Evolutionary conservation across 2,329 filamentous ascomycete genomes (phyloP), one percentile per base, ranked within the genome.

Genomic region (Taxawa tesnikishii): DNA sequence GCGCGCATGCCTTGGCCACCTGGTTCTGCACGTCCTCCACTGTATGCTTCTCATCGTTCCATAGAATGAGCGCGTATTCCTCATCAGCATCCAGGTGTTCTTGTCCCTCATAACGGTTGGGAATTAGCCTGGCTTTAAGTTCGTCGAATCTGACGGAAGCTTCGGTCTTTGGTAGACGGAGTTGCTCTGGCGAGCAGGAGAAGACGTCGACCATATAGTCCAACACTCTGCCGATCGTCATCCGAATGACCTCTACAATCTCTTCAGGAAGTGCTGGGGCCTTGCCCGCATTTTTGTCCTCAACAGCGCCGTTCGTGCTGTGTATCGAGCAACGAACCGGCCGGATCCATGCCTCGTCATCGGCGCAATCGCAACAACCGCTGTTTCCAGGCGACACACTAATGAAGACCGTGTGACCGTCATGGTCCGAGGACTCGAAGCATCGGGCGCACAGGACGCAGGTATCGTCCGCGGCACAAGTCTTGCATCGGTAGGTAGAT

Each of bases 41-140:
- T 0, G 90, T 98, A 53, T 98, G 90, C 56, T 98, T 98, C 60
- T 98, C 90, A 43, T 98, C 90, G 46, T 98, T 98, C 90, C 90
- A 98, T 4, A 98, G 64, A 11, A 94, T 65, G 27, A 98, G 62
- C 4, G 83, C 80, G 54, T 80, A 98, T 46, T 94, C 83, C 3
- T 73, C 65, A 34, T 78, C 72, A 5, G 59, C 51, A 23, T 73
- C 63, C 45, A 82, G 74, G 2, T 71, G 73, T 24, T 61, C 58
- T 19, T 70, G 65, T 1, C 50, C 51, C 7, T 55, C 55, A 43
- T 87, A 90, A 56, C 85, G 87, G 29, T 75, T 76, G 0, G 79
- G 73, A 6, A 72, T 75, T 19, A 96, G 62, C 13, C 87, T 72
- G 11, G 88, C 94, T 37, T 72, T 68, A 36, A 70, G 67, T 59